Base-by-base conservation (phyloP, 2,329 filamentous ascomycete species). In the Sarocladium brachiariae region DNA sequence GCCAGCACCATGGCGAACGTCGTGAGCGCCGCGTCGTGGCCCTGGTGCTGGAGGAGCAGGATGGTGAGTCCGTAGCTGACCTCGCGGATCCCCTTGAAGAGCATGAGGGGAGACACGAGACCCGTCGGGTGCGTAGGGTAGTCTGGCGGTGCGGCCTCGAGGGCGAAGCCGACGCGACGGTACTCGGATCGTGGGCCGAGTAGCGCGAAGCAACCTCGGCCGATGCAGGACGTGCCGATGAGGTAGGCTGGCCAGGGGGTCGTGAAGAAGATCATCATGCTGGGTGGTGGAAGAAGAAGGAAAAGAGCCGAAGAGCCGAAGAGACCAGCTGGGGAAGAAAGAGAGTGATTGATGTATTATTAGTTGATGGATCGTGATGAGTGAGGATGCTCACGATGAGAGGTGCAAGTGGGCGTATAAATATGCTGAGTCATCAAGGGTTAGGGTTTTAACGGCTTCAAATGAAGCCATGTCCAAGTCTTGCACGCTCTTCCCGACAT, bases 81-180 rank as follows among this genome's bases (percentile, higher is more conserved):
- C 51, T 68, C 66, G 2, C 66, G 62, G 8, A 65, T 56, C 6
- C 63, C 64, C 49, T 68, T 67, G 52, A 67, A 59, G 46, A 64
- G 64, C 53, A 68, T 62, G 16, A 67, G 61, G 2, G 66, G 61
- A 19, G 65, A 68, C n/a, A 50, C 27, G 5, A 16, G 24, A 25
- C 43, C 43, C 3, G 39, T 13, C 21, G 37, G 9, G 16, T 9
- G 16, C n/a, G 39, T 18, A 3, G 39, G 24, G 25, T 9, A 13
- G 35, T 19, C 23, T 11, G 25, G 43, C 4, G n/a, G 19, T 4
- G 43, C 16, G 25, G 8, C 25, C 16, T 47, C 43, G 25, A 47
- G 43, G 3, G 43, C n/a, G 25, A 47, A 25, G 9, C 43, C 43
- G 6, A 33, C 25, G 4, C 43, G 43, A 6, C 9, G 25, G 43